Conservation (phyloP, 2,329 filamentous ascomycete species). For the Sarocladiaceae sp. region DNA sequence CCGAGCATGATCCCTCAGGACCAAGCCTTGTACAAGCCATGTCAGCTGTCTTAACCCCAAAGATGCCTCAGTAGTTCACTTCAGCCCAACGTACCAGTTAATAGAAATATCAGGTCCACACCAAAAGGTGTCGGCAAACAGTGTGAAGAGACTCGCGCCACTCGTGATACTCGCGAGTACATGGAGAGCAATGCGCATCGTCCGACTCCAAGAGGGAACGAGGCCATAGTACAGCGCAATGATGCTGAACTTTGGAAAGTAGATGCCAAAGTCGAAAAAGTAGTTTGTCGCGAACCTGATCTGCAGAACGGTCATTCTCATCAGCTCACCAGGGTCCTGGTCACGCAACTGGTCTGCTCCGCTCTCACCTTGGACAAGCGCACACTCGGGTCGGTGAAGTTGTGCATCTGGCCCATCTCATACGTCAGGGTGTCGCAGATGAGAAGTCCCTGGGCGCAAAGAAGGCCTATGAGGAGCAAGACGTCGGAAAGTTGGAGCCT, state of each 20-base stretch:
- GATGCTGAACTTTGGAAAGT: conserved; percentile 19
- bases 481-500: neutral
- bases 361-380: neutral
- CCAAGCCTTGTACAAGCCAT: neutral
- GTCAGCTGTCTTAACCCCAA: neutral
- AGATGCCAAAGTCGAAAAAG: conserved; percentile 20
- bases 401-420: neutral
- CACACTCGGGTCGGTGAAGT: neutral
- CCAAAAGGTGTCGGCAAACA: conserved; percentile 18
- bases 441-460: neutral
- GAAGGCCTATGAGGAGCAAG: neutral
- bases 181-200: conserved; percentile 15
- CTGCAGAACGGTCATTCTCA: neutral
- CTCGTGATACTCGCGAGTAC: conserved; percentile 13
- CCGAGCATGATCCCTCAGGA: conserved; percentile 12
- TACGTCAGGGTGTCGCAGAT: neutral
- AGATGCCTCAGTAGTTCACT: too few relatives aligned
- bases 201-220: conserved; percentile 14
- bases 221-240: conserved; percentile 19
- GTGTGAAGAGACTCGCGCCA: conserved; percentile 13
- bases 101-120: conserved; percentile 16
- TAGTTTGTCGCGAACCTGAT: conserved; percentile 18
- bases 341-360: neutral
- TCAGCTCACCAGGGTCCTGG: neutral
- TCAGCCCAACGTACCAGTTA: conserved; percentile 19